These are phyloP conservation scores for Saturnispora ahearnii DNA, from an alignment of 805 yeast genomes.

Conservation along the genomic window DNA sequence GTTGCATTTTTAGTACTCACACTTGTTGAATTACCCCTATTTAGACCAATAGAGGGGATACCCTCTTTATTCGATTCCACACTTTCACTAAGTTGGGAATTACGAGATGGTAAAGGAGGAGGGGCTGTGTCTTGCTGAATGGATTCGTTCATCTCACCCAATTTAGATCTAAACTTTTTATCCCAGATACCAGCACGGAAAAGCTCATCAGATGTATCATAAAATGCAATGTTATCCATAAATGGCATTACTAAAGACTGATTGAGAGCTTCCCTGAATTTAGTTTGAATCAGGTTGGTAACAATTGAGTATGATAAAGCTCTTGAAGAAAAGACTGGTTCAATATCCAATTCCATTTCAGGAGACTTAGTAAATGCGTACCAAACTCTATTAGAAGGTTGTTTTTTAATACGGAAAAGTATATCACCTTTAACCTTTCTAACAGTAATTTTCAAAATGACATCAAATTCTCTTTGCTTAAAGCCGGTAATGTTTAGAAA, in stretches of 20 bases:
- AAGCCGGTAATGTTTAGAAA: slow-evolving; percentile 63
- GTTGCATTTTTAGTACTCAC: neutral
- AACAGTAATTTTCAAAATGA: slow-evolving; percentile 61
- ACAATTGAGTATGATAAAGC: slow-evolving; percentile 70
- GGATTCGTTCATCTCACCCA: neutral
- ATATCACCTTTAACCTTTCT: slow-evolving; percentile 67
- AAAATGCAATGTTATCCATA: slow-evolving; percentile 81
- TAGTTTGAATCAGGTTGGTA: slow-evolving; percentile 70
- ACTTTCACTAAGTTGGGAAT: neutral
- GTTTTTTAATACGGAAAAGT: slow-evolving; percentile 65
- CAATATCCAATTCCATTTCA: slow-evolving; percentile 60
- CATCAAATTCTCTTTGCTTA: slow-evolving; percentile 62
- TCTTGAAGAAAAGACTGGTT: slow-evolving; percentile 85
- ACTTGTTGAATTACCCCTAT: neutral
- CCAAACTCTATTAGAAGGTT: slow-evolving; percentile 90
- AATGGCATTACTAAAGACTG: slow-evolving; percentile 78
- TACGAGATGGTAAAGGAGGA: slow-evolving; percentile 1
- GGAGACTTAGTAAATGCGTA: slow-evolving; percentile 81
- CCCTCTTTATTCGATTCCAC: neutral
- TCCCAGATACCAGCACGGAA: slow-evolving; percentile 96
- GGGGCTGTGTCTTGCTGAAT: neutral
- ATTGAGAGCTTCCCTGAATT: slow-evolving; percentile 67
- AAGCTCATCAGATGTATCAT: slow-evolving; percentile 53
- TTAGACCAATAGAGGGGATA: neutral
- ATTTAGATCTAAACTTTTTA: slow-evolving; percentile 15